Conservation (phyloP, 1,284 basidiomycete genomes). For the Lignosus rhinocerotis region DNA sequence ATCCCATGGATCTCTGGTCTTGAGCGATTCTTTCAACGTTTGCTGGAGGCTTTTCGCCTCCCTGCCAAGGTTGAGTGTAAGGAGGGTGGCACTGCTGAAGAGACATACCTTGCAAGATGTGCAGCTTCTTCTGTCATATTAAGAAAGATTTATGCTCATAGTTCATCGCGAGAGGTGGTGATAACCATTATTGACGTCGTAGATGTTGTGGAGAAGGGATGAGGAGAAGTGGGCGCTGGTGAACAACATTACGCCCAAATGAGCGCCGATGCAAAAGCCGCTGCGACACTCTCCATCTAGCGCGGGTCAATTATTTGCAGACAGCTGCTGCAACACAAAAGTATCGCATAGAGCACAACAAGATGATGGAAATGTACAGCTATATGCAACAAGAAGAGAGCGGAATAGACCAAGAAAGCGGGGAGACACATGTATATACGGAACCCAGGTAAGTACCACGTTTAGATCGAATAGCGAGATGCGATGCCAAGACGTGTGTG, state of each 20-base stretch:
- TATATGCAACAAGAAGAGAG: background rate
- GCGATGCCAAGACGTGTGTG: too few relatives aligned
- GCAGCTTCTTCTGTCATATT: conserved; percentile 32
- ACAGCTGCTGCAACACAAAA: background rate
- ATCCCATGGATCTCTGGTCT: conserved; percentile 75
- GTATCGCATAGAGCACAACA: conserved; percentile 34
- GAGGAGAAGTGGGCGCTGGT: background rate
- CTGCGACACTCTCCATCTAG: background rate
- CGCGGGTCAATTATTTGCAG: background rate
- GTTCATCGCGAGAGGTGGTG: conserved; percentile 9
- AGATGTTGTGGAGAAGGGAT: conserved; percentile 3
- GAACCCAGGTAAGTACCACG: too few relatives aligned
- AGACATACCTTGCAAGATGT: conserved; percentile 27
- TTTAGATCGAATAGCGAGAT: too few relatives aligned
- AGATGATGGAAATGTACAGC: background rate
- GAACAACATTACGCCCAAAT: background rate
- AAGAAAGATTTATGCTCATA: background rate
- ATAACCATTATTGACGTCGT: conserved; percentile 9
- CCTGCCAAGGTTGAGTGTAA: conserved; percentile 37
- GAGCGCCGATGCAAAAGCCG: background rate
- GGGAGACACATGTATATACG: conserved; percentile 1
- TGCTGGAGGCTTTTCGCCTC: conserved; percentile 72
- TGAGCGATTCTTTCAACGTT: conserved; percentile 68
- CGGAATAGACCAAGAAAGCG: conserved; percentile 6
- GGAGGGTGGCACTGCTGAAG: background rate